phyloP scores from a whole-genome alignment of 345 rosid species.

The Noccaea bulbosa region DNA sequence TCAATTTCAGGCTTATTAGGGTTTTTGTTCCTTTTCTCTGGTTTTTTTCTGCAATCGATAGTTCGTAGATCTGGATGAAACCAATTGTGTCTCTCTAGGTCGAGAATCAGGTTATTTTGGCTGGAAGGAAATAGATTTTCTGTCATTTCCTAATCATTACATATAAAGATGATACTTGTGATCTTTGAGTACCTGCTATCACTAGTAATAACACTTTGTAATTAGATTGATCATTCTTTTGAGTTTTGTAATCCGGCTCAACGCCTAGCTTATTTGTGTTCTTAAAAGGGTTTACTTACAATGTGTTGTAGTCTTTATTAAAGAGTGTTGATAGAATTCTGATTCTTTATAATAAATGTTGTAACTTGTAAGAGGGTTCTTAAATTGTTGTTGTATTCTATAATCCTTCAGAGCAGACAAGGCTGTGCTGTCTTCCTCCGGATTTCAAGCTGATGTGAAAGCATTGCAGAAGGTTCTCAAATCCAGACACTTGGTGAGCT shows the following conservation, averaged over 20 bases:
- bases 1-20: conserved; percentile 21
- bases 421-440: conserved; percentile 87
- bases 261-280: not conserved
- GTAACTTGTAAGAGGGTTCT: not conserved
- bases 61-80: conserved; percentile 28
- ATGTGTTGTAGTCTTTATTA: not conserved
- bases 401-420: conserved; percentile 69
- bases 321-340: not conserved
- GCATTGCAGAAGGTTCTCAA: conserved; percentile 85
- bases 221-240: not conserved
- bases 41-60: not conserved
- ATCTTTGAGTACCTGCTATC: not conserved
- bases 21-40: not conserved
- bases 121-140: not conserved
- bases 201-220: not conserved
- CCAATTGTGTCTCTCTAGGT: not conserved
- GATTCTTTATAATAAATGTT: not conserved
- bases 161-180: not conserved
- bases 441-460: conserved; percentile 96
- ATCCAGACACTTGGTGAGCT: conserved; percentile 90
- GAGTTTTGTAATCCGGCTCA: not conserved
- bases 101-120: not conserved
- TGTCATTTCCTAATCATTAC: not conserved
- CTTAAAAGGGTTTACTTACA: not conserved
- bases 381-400: conserved; percentile 1